phyloP scores from a whole-genome alignment of 371 early-diverging fungal species.

The Parasitella parasitica region DNA sequence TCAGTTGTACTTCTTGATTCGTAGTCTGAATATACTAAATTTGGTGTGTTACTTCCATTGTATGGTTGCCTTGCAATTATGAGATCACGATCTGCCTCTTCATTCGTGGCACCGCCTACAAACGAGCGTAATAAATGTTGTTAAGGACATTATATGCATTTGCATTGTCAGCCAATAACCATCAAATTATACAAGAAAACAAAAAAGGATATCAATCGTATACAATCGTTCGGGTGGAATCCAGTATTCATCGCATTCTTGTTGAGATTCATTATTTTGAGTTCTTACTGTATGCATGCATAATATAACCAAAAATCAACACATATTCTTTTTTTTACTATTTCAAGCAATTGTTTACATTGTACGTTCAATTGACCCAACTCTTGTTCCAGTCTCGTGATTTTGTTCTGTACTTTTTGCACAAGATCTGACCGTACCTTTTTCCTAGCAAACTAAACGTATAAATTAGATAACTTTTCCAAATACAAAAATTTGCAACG shows the following conservation, averaged over 20 bases:
- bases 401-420: slow-evolving; percentile 13
- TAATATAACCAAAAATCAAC: not conserved
- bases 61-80: slow-evolving; percentile 27
- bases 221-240: slow-evolving; percentile 28
- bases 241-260: slow-evolving; percentile 24
- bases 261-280: not conserved
- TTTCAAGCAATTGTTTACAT: slow-evolving; percentile 14
- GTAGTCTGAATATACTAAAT: slow-evolving; percentile 28
- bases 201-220: slow-evolving; percentile 38
- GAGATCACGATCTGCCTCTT: slow-evolving; percentile 28
- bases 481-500: slow-evolving; percentile 2
- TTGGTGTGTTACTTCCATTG: slow-evolving; percentile 25
- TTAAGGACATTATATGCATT: slow-evolving; percentile 12
- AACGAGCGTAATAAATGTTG: slow-evolving; percentile 26
- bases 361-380: slow-evolving; percentile 15
- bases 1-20: slow-evolving; percentile 34
- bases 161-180: not conserved
- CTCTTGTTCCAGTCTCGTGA: slow-evolving; percentile 21
- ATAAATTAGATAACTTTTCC: not conserved
- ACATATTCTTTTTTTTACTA: not conserved
- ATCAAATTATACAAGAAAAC: not conserved
- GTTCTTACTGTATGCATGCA: slow-evolving; percentile 3
- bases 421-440: slow-evolving; percentile 21
- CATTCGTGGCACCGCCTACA: slow-evolving; percentile 30
- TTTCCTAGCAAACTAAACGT: slow-evolving; percentile 17